Evolutionary conservation across 148 eudicot species (phyloP).

Genomic region (Fagopyrum esculentum): DNA sequence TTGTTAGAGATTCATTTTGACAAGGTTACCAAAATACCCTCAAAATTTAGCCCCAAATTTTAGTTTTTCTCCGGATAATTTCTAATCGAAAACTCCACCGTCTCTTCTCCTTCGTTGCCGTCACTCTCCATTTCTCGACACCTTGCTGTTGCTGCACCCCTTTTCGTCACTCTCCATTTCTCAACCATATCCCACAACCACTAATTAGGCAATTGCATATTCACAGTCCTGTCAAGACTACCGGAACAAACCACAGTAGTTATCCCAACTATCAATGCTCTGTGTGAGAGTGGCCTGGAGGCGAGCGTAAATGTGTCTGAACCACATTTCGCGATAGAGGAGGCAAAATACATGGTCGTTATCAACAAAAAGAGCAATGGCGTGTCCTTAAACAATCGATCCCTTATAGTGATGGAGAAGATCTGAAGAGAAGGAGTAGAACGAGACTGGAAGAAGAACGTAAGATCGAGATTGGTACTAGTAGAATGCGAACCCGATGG

Average conservation of each 20-base stretch:
- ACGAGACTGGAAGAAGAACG: too few relatives aligned
- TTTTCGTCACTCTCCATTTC: too few relatives aligned
- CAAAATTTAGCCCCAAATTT: too few relatives aligned
- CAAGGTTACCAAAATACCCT: too few relatives aligned
- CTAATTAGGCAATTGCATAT: constrained; percentile 74
- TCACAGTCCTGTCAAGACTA: constrained; percentile 74
- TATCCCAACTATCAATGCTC: constrained; percentile 86
- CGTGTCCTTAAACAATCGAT: constrained; percentile 80
- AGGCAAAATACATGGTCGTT: constrained; percentile 92
- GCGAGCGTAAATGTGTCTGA: constrained; percentile 71
- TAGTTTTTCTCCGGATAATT: too few relatives aligned
- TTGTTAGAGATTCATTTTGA: too few relatives aligned
- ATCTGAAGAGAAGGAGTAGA: constrained; percentile 19
- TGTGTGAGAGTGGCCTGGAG: constrained; percentile 55
- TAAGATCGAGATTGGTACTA: too few relatives aligned
- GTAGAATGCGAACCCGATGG: too few relatives aligned
- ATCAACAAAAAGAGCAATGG: constrained; percentile 74
- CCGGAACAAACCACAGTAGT: constrained; percentile 74
- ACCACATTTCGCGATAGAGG: constrained; percentile 95
- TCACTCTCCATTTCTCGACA: too few relatives aligned
- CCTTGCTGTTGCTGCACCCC: too few relatives aligned
- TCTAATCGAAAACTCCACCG: too few relatives aligned
- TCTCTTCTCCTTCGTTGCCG: too few relatives aligned
- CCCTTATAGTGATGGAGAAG: constrained; percentile 68
- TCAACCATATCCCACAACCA: constrained; percentile 51